Evolutionary conservation across 371 early-diverging fungal species (phyloP).

Genomic region (Chytridiales sp.): DNA sequence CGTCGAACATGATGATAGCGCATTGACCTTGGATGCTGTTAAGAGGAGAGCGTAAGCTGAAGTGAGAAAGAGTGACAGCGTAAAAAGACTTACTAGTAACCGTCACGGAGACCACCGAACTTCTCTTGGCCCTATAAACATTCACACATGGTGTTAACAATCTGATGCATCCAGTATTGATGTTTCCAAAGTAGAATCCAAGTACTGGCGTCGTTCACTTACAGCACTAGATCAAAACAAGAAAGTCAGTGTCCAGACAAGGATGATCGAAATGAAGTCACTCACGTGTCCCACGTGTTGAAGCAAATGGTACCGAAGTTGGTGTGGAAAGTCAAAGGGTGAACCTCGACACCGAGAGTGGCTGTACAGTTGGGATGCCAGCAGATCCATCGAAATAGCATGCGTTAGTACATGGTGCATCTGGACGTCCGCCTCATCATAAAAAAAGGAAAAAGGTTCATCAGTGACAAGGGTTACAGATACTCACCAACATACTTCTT

Average conservation of each 20-base stretch:
- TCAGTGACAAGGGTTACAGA: too few species aligned
- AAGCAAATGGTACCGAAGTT: constrained; percentile 97
- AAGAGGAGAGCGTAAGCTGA: background rate
- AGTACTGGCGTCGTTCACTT: too few species aligned
- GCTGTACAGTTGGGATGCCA: constrained; percentile 61
- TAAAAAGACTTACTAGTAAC: constrained; percentile 88
- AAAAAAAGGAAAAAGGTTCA: too few species aligned
- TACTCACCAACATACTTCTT: constrained; percentile 98
- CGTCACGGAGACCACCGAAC: constrained; percentile 99
- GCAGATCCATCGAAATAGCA: background rate
- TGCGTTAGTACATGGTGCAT: too few species aligned
- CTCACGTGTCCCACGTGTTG: constrained; percentile 76
- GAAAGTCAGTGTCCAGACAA: constrained; percentile 1
- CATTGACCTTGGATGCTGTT: constrained; percentile 96
- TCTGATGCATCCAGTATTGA: background rate
- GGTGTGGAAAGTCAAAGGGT: constrained; percentile 96
- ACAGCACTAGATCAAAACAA: too few species aligned
- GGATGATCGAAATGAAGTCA: background rate
- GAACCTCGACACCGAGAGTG: constrained; percentile 99
- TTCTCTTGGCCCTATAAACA: constrained; percentile 92
- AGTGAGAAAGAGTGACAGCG: background rate
- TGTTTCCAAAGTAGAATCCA: too few species aligned
- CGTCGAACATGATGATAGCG: constrained; percentile 99
- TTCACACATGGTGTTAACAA: background rate
- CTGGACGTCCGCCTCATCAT: too few species aligned